A percentile compares a stretch with the other conserved stretches of the same genome.
Conservation (phyloP, 805 yeast genomes). For the Myxozyma udenii region DNA sequence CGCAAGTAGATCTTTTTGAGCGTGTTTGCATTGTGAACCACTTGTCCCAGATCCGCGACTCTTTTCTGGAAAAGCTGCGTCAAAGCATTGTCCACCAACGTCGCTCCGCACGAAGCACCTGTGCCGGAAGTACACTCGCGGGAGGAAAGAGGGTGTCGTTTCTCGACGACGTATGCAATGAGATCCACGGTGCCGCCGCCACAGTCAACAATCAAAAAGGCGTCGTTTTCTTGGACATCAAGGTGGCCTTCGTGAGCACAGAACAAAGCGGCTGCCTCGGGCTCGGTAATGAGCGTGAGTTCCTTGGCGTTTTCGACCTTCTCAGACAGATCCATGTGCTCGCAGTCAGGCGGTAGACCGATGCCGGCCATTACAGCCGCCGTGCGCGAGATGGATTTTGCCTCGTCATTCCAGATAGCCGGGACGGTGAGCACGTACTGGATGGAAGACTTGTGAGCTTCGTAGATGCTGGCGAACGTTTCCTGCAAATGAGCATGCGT, state of each 20-base stretch:
- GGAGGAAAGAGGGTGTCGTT: constrained; percentile 17
- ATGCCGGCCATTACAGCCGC: constrained; percentile 28
- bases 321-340: too few relatives aligned
- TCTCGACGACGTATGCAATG: constrained; percentile 28
- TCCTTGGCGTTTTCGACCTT: constrained; percentile 9
- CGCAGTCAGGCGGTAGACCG: too few relatives aligned
- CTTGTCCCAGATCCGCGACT: neutral
- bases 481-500: constrained; percentile 4
- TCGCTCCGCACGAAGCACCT: constrained; percentile 25
- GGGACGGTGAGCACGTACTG: constrained; percentile 25
- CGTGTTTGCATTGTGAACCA: neutral
- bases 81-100: constrained; percentile 2
- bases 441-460: constrained; percentile 1
- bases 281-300: constrained; percentile 23
- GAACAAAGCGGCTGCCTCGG: constrained; percentile 27
- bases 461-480: neutral
- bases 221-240: constrained; percentile 5
- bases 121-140: constrained; percentile 25
- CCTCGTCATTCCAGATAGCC: constrained; percentile 27
- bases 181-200: constrained; percentile 30
- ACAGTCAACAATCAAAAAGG: constrained; percentile 26
- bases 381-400: constrained; percentile 16
- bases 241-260: constrained; percentile 19
- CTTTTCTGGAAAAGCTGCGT: neutral
- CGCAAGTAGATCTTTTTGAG: constrained; percentile 10